These are phyloP conservation scores for Monosporascus sp. DNA, from an alignment of 2,329 filamentous ascomycete species.

Conservation along the genomic window DNA sequence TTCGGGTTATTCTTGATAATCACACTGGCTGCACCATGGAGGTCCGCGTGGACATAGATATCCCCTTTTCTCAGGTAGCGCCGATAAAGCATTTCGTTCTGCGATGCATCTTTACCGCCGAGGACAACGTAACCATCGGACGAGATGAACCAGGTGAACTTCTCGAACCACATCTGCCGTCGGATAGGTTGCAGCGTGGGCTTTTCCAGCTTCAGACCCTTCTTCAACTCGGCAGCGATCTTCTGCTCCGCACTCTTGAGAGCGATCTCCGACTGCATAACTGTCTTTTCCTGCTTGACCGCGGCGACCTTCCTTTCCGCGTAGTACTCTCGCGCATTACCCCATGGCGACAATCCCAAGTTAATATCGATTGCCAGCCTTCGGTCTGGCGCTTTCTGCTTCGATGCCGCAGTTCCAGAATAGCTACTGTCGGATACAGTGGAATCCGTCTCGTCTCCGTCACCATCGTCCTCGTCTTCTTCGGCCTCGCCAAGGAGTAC, in stretches of 20 bases:
- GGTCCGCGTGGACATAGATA: conserved; percentile 84
- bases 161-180: conserved; percentile 91
- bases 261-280: conserved; percentile 74
- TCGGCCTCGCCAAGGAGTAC: conserved; percentile 70
- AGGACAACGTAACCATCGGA: conserved; percentile 93
- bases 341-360: conserved; percentile 75
- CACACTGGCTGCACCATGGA: conserved; percentile 78
- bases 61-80: conserved; percentile 84
- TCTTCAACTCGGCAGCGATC: conserved; percentile 79
- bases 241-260: conserved; percentile 89
- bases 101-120: conserved; percentile 80
- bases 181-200: conserved; percentile 77
- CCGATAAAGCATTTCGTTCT: conserved; percentile 89
- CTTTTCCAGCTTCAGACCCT: conserved; percentile 87
- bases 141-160: conserved; percentile 92
- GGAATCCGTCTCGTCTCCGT: conserved; percentile 62
- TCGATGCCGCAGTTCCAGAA: conserved; percentile 27
- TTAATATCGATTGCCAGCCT: conserved; percentile 76
- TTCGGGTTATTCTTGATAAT: conserved; percentile 83
- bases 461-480: conserved; percentile 56
- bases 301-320: conserved; percentile 81
- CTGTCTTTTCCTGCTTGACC: conserved; percentile 81
- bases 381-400: conserved; percentile 43
- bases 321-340: conserved; percentile 88
- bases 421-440: conserved; percentile 51